phyloP scores from a whole-genome alignment of 495 filamentous ascomycete genomes.

The Oleoguttula mirabilis region DNA sequence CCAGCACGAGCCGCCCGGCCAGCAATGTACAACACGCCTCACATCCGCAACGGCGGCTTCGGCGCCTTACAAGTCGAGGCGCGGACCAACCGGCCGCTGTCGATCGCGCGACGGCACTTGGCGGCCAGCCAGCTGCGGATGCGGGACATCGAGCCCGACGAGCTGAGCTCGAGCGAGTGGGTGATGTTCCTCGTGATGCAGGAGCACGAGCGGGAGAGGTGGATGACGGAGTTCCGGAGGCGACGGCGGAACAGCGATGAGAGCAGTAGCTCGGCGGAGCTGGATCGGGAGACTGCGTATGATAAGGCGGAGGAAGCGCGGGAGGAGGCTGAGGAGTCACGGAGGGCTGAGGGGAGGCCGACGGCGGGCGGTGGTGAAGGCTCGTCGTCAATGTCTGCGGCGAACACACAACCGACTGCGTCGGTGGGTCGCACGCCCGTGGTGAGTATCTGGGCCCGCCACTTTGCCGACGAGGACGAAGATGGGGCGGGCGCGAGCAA shows the following conservation, averaged over 20 bases:
- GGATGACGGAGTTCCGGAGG: conserved; percentile 16
- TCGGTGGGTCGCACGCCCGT: conserved; percentile 8
- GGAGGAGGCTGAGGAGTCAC: conserved; percentile 11
- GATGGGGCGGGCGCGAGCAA: not conserved
- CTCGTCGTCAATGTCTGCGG: not conserved
- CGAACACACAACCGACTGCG: no score
- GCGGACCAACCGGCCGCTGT: conserved; percentile 16
- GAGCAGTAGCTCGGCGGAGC: conserved; percentile 1
- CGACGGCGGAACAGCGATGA: conserved; percentile 13
- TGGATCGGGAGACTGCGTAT: not conserved
- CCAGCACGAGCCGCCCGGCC: conserved; percentile 4
- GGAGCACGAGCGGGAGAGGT: conserved; percentile 16
- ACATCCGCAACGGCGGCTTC: conserved; percentile 20
- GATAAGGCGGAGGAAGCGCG: conserved; percentile 18
- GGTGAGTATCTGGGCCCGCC: conserved; percentile 16
- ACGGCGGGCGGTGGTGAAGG: not conserved
- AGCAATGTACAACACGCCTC: conserved; percentile 20
- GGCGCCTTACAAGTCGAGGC: conserved; percentile 20
- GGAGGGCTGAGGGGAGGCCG: conserved; percentile 1
- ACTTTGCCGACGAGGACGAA: conserved; percentile 12
- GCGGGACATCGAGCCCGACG: conserved; percentile 21
- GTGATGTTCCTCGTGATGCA: conserved; percentile 21
- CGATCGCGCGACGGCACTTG: conserved; percentile 18
- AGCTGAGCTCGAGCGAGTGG: conserved; percentile 19
- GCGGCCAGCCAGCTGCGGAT: conserved; percentile 18